These are phyloP conservation scores for Eragrostis nindensis DNA, from an alignment of 176 grass and related monocot species.

Conservation along the genomic window DNA sequence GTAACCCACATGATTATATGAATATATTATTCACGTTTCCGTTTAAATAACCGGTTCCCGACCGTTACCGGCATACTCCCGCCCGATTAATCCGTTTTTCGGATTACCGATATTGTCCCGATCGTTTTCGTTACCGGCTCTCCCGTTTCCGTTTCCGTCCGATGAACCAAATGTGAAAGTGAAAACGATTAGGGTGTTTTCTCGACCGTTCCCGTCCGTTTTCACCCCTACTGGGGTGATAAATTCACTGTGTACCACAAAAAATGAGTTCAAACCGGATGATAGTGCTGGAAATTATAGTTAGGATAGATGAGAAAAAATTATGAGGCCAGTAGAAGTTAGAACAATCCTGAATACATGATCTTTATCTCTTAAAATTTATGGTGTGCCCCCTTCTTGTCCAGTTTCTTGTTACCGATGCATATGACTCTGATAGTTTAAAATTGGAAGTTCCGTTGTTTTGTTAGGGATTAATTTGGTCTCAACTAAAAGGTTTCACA, in stretches of 20 bases:
- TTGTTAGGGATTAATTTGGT: conserved; percentile 2
- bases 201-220: too few relatives aligned
- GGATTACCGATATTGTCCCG: too few relatives aligned
- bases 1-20: too few relatives aligned
- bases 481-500: background rate
- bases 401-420: background rate
- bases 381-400: background rate
- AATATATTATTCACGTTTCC: too few relatives aligned
- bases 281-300: background rate
- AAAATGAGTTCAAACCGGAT: background rate
- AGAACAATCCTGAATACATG: background rate
- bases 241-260: conserved; percentile 6
- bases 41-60: too few relatives aligned
- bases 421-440: background rate
- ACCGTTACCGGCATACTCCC: too few relatives aligned
- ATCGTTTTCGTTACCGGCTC: too few relatives aligned
- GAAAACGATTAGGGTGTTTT: too few relatives aligned
- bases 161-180: too few relatives aligned
- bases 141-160: too few relatives aligned
- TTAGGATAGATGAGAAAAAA: background rate
- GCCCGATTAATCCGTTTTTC: too few relatives aligned
- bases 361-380: background rate
- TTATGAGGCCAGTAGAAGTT: background rate
- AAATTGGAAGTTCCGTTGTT: background rate
- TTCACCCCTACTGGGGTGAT: too few relatives aligned